Evolutionary conservation across 169 alveolate genomes (phyloP).

Genomic region (Haemoproteus tartakovskyi): DNA sequence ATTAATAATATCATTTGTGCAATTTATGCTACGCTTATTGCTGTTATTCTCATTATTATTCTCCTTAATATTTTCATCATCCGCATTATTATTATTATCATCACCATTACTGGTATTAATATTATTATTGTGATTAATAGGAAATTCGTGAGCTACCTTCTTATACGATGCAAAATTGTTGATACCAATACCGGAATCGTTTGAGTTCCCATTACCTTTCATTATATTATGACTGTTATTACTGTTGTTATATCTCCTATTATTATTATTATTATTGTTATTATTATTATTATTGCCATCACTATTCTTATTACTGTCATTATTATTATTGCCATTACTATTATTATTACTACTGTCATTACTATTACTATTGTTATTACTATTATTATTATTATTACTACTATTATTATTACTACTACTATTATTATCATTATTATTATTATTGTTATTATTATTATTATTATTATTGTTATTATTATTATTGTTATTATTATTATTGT

Average conservation of each 20-base stretch:
- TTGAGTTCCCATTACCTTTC: neutral
- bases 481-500: neutral
- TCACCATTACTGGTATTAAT: neutral
- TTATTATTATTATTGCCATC: slow-evolving; percentile 1
- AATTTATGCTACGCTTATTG: neutral
- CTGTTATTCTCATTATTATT: neutral
- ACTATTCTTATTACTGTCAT: neutral
- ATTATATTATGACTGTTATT: slow-evolving; percentile 1
- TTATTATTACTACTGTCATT: neutral
- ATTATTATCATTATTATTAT: neutral
- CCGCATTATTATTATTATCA: neutral
- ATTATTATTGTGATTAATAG: no score
- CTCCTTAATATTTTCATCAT: neutral
- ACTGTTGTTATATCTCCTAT: slow-evolving; percentile 5
- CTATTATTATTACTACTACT: neutral
- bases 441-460: neutral
- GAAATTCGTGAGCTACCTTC: neutral
- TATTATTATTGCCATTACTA: slow-evolving; percentile 1
- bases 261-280: slow-evolving; percentile 3
- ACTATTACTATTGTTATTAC: neutral
- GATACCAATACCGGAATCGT: neutral
- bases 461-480: neutral
- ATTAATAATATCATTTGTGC: neutral
- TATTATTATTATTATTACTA: neutral
- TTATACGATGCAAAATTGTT: neutral